Conservation (phyloP, 192 early-diverging fungal genomes). For the Coemansia sp. region DNA sequence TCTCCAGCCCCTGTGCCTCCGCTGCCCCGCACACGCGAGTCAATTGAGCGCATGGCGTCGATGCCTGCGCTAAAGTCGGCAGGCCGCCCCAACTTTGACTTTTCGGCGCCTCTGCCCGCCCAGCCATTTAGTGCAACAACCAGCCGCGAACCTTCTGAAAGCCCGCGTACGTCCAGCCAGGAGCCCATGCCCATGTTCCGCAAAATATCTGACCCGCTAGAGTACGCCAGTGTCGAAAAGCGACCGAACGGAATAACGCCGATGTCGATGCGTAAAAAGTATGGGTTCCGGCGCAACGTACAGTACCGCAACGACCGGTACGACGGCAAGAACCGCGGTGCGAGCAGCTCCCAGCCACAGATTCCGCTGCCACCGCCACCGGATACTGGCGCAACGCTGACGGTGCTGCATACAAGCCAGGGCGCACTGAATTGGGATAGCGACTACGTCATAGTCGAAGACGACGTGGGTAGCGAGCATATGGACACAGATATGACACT, state of each 20-base stretch:
- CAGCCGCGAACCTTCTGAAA: not conserved
- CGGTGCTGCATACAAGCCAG: not conserved
- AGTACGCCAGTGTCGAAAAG: conserved; percentile 47
- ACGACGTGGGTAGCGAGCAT: conserved; percentile 3
- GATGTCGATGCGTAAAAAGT: conserved; percentile 46
- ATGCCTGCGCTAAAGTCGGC: conserved; percentile 44
- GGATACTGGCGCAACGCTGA: conserved; percentile 31
- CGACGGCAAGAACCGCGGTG: conserved; percentile 8
- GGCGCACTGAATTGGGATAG: conserved; percentile 21
- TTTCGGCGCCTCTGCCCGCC: conserved; percentile 26
- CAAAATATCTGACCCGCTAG: conserved; percentile 48
- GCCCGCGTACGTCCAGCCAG: conserved; percentile 3
- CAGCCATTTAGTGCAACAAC: conserved; percentile 19
- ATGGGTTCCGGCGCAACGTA: conserved; percentile 43
- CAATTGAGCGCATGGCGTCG: conserved; percentile 52
- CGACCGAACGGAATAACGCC: conserved; percentile 24
- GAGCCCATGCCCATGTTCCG: conserved; percentile 25
- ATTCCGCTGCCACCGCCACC: conserved; percentile 30
- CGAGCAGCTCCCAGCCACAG: conserved; percentile 18
- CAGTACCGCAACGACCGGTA: conserved; percentile 42
- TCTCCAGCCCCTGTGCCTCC: conserved; percentile 10
- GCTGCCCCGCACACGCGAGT: conserved; percentile 28
- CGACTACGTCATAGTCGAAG: conserved; percentile 52
- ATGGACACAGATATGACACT: conserved; percentile 42
- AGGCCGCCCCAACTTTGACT: conserved; percentile 27